Evolutionary conservation across 805 yeast species (phyloP), one percentile per base, ranked within the genome.

Genomic region (Metschnikowia cubensis): DNA sequence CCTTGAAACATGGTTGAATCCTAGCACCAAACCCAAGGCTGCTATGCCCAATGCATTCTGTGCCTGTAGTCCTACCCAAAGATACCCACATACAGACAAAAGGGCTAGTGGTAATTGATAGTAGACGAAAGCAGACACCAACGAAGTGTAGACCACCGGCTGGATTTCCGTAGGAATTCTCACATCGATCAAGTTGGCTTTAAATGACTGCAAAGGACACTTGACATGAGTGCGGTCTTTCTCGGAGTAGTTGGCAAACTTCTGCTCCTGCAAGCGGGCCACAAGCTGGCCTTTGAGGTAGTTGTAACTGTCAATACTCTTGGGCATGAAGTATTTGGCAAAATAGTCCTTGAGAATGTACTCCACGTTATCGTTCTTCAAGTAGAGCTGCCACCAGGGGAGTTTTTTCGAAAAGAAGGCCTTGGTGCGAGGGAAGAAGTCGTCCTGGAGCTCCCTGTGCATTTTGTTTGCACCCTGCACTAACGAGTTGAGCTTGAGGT

Each of bases 301-400:
- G 51, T 68, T 71, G 51, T 68, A 73, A 32, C 60, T 57, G 47
- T 71, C 76, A 35, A 73, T 70, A 49, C 76, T 71, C 22, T 62
- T 52, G 47, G 53, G 59, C 76, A 73, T 71, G 57, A 73, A 73
- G 34, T 64, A 56, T 7, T 55, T 43, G 40, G 50, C 60, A 50
- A 73, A 67, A 55, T 51, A 71, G 49, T 73, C 78, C 50, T 73
- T 73, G 40, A 73, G 53, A 35, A 65, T 68, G 50, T 73, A 73
- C 56, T 71, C 76, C 20, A 73, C 71, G 53, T 73, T 73, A 45
- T 73, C 78, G 51, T 73, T 73, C 42, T 64, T 65, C 49, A 59
- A 60, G 54, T 73, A 73, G n/a, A 73, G 56, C 53, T 61, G 71
- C 74, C 75, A 73, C 77, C 77, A 73, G 15, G 57, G 55, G 45